phyloP scores from a whole-genome alignment of 495 filamentous ascomycete genomes.

The Immersiella caudata region DNA sequence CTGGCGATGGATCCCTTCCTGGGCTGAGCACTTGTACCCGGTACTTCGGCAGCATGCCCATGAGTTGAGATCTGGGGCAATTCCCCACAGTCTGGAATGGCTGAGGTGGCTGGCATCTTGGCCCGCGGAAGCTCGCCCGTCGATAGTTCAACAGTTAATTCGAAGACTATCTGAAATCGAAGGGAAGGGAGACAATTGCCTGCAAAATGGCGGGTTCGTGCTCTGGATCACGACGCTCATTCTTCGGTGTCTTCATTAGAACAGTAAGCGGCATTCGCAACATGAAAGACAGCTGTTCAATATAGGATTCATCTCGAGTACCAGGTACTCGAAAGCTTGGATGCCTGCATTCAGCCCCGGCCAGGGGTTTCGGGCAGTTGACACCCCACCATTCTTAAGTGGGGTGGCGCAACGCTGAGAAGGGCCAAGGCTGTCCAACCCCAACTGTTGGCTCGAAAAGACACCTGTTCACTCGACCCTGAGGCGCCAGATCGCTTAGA shows the following conservation, averaged over 20 bases:
- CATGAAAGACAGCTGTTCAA: too few relatives aligned
- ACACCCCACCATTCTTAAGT: slow-evolving; percentile 17
- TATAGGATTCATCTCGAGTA: background rate
- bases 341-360: slow-evolving; percentile 18
- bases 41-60: background rate
- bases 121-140: background rate
- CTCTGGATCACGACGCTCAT: background rate
- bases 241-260: too few relatives aligned
- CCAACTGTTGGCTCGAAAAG: slow-evolving; percentile 29
- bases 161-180: background rate
- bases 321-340: slow-evolving; percentile 1
- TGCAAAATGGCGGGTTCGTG: background rate
- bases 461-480: slow-evolving; percentile 38
- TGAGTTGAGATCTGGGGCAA: background rate
- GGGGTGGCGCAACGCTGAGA: slow-evolving; percentile 11
- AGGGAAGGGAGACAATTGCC: background rate
- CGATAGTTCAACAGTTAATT: background rate
- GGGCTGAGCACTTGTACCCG: background rate
- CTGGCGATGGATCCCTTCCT: background rate
- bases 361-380: slow-evolving; percentile 4
- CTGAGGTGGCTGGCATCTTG: background rate
- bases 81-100: background rate
- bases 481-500: slow-evolving; percentile 28
- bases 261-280: too few relatives aligned
- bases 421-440: slow-evolving; percentile 23